These are phyloP conservation scores for Pseudomassariella vexata DNA, from an alignment of 2,329 filamentous ascomycete genomes.

Conservation along the genomic window DNA sequence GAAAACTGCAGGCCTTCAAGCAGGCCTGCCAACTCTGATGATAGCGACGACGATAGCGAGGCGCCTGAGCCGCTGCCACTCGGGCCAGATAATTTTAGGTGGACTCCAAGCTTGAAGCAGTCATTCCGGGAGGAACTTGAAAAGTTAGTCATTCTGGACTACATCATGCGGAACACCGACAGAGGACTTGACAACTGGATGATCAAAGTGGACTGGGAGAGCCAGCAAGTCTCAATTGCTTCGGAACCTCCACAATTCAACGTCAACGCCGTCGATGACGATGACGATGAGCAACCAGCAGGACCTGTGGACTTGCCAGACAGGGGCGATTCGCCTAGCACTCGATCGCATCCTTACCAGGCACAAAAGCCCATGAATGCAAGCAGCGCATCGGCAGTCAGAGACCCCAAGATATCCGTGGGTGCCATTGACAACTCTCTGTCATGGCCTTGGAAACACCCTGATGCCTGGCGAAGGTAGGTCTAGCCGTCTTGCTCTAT, in stretches of 20 bases:
- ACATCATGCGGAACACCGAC: constrained; percentile 98
- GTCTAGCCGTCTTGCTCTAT: constrained; percentile 5
- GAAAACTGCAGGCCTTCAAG: constrained; percentile 69
- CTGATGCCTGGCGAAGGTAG: constrained; percentile 72
- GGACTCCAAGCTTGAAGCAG: constrained; percentile 85
- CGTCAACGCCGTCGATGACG: constrained; percentile 44
- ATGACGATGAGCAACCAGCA: constrained; percentile 47
- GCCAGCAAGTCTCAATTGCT: constrained; percentile 75
- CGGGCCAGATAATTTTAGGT: constrained; percentile 60
- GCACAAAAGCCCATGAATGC: constrained; percentile 82
- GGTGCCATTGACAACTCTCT: constrained; percentile 97
- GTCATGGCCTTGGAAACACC: constrained; percentile 99
- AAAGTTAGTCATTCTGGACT: constrained; percentile 94
- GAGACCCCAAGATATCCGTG: constrained; percentile 61
- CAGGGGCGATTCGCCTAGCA: constrained; percentile 31
- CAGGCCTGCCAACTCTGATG: constrained; percentile 32
- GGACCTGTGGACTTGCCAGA: constrained; percentile 54
- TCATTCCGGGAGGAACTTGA: constrained; percentile 92
- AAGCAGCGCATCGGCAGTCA: constrained; percentile 41
- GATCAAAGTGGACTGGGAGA: constrained; percentile 90
- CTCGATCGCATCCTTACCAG: constrained; percentile 61
- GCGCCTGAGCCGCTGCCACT: constrained; percentile 28
- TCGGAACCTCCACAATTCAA: constrained; percentile 71
- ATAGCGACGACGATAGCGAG: constrained; percentile 44
- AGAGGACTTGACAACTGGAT: constrained; percentile 98